Evolutionary conservation across 2,329 filamentous ascomycete genomes (phyloP).

Genomic region (Colletotrichum tofieldiae): DNA sequence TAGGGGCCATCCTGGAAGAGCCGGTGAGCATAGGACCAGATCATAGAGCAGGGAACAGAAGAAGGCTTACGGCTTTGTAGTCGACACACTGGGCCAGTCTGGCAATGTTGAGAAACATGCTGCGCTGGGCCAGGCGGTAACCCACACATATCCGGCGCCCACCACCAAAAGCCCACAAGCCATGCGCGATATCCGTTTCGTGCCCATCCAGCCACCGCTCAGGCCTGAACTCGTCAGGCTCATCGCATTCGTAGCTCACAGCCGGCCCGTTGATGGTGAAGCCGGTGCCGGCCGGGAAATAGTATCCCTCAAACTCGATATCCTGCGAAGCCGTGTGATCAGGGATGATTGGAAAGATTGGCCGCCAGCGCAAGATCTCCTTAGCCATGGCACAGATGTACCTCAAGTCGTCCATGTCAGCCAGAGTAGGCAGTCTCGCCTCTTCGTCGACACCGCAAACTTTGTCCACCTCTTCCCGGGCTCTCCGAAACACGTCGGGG

Average conservation of each 20-base stretch:
- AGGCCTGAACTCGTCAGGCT: constrained; percentile 51
- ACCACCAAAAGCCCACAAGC: constrained; percentile 49
- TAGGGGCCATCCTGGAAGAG: constrained; percentile 33
- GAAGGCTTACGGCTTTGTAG: constrained; percentile 21
- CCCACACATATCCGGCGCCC: constrained; percentile 47
- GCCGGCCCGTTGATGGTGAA: constrained; percentile 58
- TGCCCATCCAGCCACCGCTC: constrained; percentile 55
- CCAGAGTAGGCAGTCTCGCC: constrained; percentile 56
- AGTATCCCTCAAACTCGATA: constrained; percentile 57
- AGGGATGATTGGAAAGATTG: constrained; percentile 55
- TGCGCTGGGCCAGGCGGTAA: constrained; percentile 47
- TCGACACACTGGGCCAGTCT: constrained; percentile 47
- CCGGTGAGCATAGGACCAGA: neutral
- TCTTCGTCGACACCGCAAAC: constrained; percentile 55
- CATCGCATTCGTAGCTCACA: constrained; percentile 52
- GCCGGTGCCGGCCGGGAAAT: constrained; percentile 60
- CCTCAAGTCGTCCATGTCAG: constrained; percentile 57
- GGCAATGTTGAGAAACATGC: constrained; percentile 47
- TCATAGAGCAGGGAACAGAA: too few relatives aligned
- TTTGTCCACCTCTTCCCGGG: constrained; percentile 60
- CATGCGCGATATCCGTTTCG: constrained; percentile 44
- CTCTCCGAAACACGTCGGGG: constrained; percentile 52
- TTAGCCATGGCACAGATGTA: constrained; percentile 56
- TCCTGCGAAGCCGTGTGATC: constrained; percentile 58
- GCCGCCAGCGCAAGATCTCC: constrained; percentile 63